phyloP scores from a whole-genome alignment of 148 eudicot genomes.

The Chenopodium album region DNA sequence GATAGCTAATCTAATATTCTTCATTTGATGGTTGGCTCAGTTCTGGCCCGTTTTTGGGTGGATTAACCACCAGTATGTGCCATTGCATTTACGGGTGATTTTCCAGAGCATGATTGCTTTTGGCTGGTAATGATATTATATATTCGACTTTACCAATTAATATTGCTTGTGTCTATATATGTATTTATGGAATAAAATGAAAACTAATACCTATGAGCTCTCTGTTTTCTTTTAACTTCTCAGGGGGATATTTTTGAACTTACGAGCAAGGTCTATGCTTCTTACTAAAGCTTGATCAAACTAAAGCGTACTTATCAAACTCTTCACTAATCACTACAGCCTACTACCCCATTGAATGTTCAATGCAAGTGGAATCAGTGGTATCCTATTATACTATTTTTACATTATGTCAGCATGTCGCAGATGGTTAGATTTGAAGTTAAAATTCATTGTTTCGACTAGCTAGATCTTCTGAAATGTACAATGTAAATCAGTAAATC shows the following conservation, averaged over 20 bases:
- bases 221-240: slow-evolving; percentile 13
- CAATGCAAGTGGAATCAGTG: background rate
- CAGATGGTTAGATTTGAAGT: slow-evolving; percentile 5
- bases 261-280: slow-evolving; percentile 67
- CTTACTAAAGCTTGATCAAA: slow-evolving; percentile 42
- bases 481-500: background rate
- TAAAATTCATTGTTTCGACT: background rate
- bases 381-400: background rate
- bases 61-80: slow-evolving; percentile 88
- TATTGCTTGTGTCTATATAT: background rate
- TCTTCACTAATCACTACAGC: background rate
- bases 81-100: slow-evolving; percentile 84
- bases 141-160: background rate
- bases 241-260: slow-evolving; percentile 91
- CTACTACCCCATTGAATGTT: background rate
- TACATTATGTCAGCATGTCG: background rate
- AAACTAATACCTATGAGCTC: background rate
- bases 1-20: background rate
- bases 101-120: slow-evolving; percentile 76
- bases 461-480: background rate
- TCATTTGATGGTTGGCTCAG: slow-evolving; percentile 35
- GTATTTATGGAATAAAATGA: background rate
- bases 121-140: slow-evolving; percentile 53
- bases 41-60: slow-evolving; percentile 94
- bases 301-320: background rate